Evolutionary conservation across 2,329 filamentous ascomycete genomes (phyloP), one percentile per base, ranked within the genome.

Genomic region (Lojkania enalia): DNA sequence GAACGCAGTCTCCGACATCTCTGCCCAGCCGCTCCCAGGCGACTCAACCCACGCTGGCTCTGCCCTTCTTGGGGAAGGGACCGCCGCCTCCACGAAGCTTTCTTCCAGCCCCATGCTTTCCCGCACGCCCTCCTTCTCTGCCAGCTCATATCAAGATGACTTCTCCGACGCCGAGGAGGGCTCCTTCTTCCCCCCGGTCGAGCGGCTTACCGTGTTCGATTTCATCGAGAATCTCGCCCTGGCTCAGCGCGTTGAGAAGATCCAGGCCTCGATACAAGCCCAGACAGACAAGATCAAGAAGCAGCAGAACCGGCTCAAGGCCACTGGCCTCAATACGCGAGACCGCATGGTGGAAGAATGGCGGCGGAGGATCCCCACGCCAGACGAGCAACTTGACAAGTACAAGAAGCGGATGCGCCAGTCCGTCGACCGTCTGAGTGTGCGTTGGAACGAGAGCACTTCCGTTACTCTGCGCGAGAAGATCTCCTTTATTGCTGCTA

Each of bases 301-400:
- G 63, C 92, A 94, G 49, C 83, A 88, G 60, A 87, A 94, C 66
- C 90, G 83, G 47, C 72, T 96, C 50, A 89, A 88, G 67, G 84
- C 83, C 15, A 85, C 81, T 54, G 86, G 90, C 38, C 78, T 86
- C 61, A 82, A 83, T 57, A 91, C 92, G n/a, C 88, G 86, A 62
- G 86, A 95, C 55, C 86, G 88, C 48, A 90, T 97, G 63, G 86
- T 97, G 18, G 91, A 95, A 56, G 89, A 97, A 74, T 95, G 89
- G 90, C 84, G 89, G 46, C 86, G 88, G 42, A 83, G 91, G 29
- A 83, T 95, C 7, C 90, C 90, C 2, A 85, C 88, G 2, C 87
- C 91, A 14, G 91, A 96, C 52, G 92, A 97, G 69, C 90, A 95
- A 74, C 80, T 97, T 44, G 90, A 95, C 33, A 89, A 89, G 60